phyloP scores from a whole-genome alignment of 2,329 filamentous ascomycete species.

The Neobulgaria alba region DNA sequence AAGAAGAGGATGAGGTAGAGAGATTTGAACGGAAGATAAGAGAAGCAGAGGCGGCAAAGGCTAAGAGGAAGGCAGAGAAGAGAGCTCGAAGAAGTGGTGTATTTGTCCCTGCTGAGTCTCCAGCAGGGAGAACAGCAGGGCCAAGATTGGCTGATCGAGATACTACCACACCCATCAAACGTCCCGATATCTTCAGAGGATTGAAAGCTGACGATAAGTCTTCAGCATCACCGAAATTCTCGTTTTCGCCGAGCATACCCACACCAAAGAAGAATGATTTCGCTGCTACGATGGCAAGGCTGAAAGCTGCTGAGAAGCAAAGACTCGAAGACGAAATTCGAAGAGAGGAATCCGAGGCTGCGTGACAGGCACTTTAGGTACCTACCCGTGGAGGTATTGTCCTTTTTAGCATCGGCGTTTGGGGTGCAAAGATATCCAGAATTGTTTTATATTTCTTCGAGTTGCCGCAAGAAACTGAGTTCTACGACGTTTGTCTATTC shows the following conservation, averaged over 20 bases:
- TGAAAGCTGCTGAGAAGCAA: conserved; percentile 47
- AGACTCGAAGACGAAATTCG: conserved; percentile 44
- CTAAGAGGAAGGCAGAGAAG: conserved; percentile 28
- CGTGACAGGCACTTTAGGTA: too few relatives aligned
- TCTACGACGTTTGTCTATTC: too few relatives aligned
- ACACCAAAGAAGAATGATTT: conserved; percentile 26
- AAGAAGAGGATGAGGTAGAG: conserved; percentile 35
- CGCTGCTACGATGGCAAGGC: conserved; percentile 42
- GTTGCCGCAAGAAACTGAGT: too few relatives aligned
- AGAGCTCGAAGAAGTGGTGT: conserved; percentile 32
- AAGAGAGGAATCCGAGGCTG: conserved; percentile 36
- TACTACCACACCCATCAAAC: conserved; percentile 26
- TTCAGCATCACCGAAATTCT: conserved; percentile 28
- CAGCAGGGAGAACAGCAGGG: conserved; percentile 8
- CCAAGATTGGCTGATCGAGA: conserved; percentile 14
- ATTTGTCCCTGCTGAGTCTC: conserved; percentile 22
- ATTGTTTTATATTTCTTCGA: too few relatives aligned
- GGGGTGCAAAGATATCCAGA: conserved; percentile 6
- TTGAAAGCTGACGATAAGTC: conserved; percentile 34
- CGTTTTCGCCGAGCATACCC: conserved; percentile 23
- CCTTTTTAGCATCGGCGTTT: conserved; percentile 23
- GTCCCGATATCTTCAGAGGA: conserved; percentile 29
- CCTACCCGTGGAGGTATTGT: neutral
- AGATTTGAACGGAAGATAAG: conserved; percentile 37
- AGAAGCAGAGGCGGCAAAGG: conserved; percentile 34